Evolutionary conservation across 257 asterid genomes (phyloP), one percentile per base, ranked within the genome.

Genomic region (Solanum pimpinellifolium): DNA sequence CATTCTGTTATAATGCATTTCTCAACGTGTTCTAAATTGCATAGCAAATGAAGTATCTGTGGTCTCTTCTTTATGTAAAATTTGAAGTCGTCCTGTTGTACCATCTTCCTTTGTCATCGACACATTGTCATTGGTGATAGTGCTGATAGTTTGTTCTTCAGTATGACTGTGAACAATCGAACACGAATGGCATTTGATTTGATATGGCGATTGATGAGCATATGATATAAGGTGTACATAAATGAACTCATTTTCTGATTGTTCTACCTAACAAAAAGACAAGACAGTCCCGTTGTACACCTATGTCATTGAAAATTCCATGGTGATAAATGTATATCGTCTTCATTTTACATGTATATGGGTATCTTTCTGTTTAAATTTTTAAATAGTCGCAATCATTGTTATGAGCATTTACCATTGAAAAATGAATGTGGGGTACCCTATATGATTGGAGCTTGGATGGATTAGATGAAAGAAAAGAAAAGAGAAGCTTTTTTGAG

Each of bases 391-490:
- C 77, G 47, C 84, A 80, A 80, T 80, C 6, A 47, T 80, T 80
- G 44, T 47, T 80, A 68, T 41, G 75, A 62, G 68, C 52, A 78
- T 27, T 52, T 46, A 21, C 56, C 68, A 20, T 39, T 82, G 77
- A 73, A 86, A 56, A 52, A 44, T 88, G 41, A 60, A n/a, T 31
- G 86, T 88, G 85, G 87, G 89, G 73, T 44, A 33, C 29, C n/a
- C 68, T 59, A 25, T 77, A 75, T 89, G 85, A 86, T 89, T 83
- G 86, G 76, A 44, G 33, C 37, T 68, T 84, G 20, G 76, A 86
- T 74, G 68, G 70, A 37, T 52, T 44, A 39, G 41, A 72, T 41
- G 66, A 29, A 27, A 52, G 37, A 21, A 52, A 52, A 52, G 62
- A 18, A 52, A 52, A 52, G 62, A 52, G 62, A 23, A 52, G 23